phyloP scores from a whole-genome alignment of 148 eudicot species.

The Chenopodium album region DNA sequence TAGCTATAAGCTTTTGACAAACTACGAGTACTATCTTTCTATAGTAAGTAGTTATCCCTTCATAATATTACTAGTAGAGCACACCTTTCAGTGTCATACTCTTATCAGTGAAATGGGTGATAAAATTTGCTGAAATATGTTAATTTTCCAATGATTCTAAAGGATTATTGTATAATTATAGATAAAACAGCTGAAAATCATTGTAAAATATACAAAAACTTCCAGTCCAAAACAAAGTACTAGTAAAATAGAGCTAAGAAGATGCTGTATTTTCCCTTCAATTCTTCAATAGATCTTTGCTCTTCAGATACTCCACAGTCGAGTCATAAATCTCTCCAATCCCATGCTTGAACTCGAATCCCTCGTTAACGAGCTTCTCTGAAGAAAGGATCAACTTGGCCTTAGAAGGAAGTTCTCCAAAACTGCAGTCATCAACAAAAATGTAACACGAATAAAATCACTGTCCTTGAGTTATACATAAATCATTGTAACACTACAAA shows the following conservation, averaged over 20 bases:
- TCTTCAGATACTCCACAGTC: slow-evolving; percentile 47
- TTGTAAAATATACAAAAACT: background rate
- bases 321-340: slow-evolving; percentile 59
- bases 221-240: background rate
- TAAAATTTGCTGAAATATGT: background rate
- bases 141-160: background rate
- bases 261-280: slow-evolving; percentile 22
- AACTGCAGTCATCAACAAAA: slow-evolving; percentile 34
- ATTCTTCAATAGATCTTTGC: slow-evolving; percentile 43
- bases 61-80: too few species aligned
- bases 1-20: too few species aligned
- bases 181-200: background rate
- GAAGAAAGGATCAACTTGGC: slow-evolving; percentile 59
- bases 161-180: too few species aligned
- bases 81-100: too few species aligned
- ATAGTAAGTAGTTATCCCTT: too few species aligned
- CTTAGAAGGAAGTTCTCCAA: slow-evolving; percentile 51
- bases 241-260: background rate
- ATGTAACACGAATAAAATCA: background rate
- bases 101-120: background rate
- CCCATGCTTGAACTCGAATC: slow-evolving; percentile 63
- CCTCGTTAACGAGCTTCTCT: slow-evolving; percentile 64
- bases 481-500: background rate
- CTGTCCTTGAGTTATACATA: background rate
- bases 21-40: too few species aligned